A percentile compares a stretch with the other conserved stretches of the same genome.
Conservation (phyloP, 768 basidiomycete genomes). For the Phlegmacium glaucopus region DNA sequence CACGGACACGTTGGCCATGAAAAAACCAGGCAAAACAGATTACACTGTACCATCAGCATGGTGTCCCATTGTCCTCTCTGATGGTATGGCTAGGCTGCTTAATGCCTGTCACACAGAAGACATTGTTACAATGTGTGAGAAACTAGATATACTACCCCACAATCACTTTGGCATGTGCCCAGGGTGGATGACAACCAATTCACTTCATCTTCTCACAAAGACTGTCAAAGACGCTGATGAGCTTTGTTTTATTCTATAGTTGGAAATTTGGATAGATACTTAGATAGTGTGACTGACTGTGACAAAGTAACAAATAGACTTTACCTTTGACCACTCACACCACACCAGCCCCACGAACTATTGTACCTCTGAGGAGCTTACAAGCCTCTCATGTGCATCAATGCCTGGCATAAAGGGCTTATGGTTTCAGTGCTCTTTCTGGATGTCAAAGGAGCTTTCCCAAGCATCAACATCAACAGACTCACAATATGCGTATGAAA, state of each 20-base stretch:
- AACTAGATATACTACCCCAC: background rate
- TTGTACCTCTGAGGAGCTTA: too few relatives aligned
- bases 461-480: constrained; percentile 8
- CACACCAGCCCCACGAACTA: too few relatives aligned
- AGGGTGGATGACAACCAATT: constrained; percentile 4
- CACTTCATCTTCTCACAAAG: background rate
- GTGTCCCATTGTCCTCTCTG: constrained; percentile 1
- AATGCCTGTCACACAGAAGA: background rate
- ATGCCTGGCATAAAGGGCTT: constrained; percentile 7
- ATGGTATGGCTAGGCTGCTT: background rate
- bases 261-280: too few relatives aligned
- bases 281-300: too few relatives aligned
- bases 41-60: constrained; percentile 6
- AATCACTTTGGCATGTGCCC: constrained; percentile 3
- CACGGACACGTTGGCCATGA: too few relatives aligned
- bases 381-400: too few relatives aligned
- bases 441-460: too few relatives aligned
- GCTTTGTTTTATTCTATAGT: too few relatives aligned
- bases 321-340: too few relatives aligned
- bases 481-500: constrained; percentile 4
- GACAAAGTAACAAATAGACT: too few relatives aligned
- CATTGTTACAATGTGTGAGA: background rate
- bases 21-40: too few relatives aligned
- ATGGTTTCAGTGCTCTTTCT: constrained; percentile 2
- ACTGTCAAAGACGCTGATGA: background rate